Evolutionary conservation across 495 filamentous ascomycete species (phyloP).

Genomic region (Trichoderma orchidacearum): DNA sequence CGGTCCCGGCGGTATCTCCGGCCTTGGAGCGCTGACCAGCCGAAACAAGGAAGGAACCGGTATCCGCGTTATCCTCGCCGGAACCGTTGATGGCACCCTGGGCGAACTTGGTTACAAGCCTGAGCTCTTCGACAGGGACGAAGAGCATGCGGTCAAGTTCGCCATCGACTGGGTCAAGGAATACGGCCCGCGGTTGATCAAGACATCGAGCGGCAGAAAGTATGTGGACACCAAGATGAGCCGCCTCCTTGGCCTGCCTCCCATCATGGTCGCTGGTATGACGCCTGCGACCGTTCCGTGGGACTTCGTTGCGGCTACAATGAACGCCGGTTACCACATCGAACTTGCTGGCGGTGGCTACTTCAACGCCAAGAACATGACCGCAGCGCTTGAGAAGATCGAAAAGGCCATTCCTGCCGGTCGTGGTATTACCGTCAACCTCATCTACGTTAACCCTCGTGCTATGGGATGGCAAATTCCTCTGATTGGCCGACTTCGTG

Average conservation of each 20-base stretch:
- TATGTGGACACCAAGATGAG: constrained; percentile 99
- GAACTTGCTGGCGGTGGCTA: constrained; percentile 86
- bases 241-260: constrained; percentile 75
- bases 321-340: constrained; percentile 86
- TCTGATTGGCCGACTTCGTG: constrained; percentile 66
- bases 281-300: constrained; percentile 81
- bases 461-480: constrained; percentile 98
- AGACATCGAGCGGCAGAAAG: constrained; percentile 72
- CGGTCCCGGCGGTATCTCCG: constrained; percentile 89
- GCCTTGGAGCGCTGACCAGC: constrained; percentile 91
- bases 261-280: constrained; percentile 87
- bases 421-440: constrained; percentile 82
- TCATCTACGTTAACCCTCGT: constrained; percentile 93
- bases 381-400: constrained; percentile 76
- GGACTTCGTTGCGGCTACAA: constrained; percentile 85
- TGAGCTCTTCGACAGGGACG: constrained; percentile 90
- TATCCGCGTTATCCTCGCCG: constrained; percentile 86
- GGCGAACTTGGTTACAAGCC: constrained; percentile 91
- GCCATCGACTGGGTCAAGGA: constrained; percentile 98
- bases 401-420: constrained; percentile 78
- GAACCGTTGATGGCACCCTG: constrained; percentile 79
- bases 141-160: constrained; percentile 83
- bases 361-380: constrained; percentile 83
- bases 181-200: constrained; percentile 75
- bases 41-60: constrained; percentile 97